These are phyloP conservation scores for Rubus parviflorus DNA, from an alignment of 306 rosid genomes.

Conservation along the genomic window DNA sequence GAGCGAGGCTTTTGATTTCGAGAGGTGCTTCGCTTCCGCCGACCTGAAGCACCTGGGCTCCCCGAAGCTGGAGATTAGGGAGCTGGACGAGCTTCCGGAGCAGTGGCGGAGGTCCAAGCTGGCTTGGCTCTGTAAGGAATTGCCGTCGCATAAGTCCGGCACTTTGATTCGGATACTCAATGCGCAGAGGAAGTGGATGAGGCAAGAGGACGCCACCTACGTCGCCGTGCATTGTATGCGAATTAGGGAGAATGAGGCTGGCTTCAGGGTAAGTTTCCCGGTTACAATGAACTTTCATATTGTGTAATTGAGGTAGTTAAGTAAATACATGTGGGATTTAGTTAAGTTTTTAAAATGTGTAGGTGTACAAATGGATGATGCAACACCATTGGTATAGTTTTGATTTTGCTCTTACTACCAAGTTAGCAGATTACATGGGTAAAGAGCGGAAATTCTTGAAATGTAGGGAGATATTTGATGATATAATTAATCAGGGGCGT, in stretches of 20 bases:
- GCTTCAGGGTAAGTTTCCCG: conserved; percentile 45
- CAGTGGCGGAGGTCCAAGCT: conserved; percentile 63
- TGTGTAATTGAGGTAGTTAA: no score
- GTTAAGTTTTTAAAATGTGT: background rate
- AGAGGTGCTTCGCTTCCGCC: conserved; percentile 24
- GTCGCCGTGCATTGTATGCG: conserved; percentile 76
- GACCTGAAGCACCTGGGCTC: conserved; percentile 42
- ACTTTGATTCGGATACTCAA: conserved; percentile 58
- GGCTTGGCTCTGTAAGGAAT: conserved; percentile 65
- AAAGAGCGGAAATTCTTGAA: conserved; percentile 81
- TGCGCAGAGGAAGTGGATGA: conserved; percentile 84
- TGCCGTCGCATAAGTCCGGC: conserved; percentile 51
- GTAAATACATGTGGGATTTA: background rate
- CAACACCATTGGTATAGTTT: conserved; percentile 75
- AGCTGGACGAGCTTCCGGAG: conserved; percentile 58
- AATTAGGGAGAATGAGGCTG: conserved; percentile 79
- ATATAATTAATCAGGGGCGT: conserved; percentile 85
- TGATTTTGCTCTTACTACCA: conserved; percentile 84
- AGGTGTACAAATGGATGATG: conserved; percentile 99
- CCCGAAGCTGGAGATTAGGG: conserved; percentile 47
- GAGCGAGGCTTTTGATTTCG: conserved; percentile 36
- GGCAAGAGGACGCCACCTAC: conserved; percentile 67
- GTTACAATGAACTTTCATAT: no score
- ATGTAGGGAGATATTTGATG: conserved; percentile 89
- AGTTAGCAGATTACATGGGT: conserved; percentile 90